Evolutionary conservation across 2,329 filamentous ascomycete species (phyloP).

Genomic region (Thermothelomyces thermophilus): DNA sequence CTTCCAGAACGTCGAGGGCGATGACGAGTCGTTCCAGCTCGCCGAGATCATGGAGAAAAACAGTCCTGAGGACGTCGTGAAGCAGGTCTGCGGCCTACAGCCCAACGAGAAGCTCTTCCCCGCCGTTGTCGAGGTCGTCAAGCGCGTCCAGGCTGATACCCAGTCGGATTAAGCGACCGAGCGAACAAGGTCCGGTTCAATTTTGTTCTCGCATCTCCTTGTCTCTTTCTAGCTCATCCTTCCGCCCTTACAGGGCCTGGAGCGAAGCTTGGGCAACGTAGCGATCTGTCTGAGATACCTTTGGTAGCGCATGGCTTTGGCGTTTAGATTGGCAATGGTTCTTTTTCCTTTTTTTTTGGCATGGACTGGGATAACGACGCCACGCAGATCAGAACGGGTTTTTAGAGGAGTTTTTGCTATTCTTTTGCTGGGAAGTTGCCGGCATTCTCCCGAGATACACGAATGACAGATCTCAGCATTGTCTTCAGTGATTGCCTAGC

Average conservation of each 20-base stretch:
- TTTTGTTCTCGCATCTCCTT: conserved; percentile 2
- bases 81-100: conserved; percentile 76
- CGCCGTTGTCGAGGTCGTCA: conserved; percentile 68
- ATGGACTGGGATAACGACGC: conserved; percentile 4
- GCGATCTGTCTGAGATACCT: conserved; percentile 4
- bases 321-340: conserved; percentile 5
- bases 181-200: too few species aligned
- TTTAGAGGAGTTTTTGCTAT: conserved; percentile 2
- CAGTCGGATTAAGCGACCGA: conserved; percentile 23
- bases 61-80: conserved; percentile 66
- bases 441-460: neutral
- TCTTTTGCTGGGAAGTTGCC: neutral
- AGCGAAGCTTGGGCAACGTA: neutral
- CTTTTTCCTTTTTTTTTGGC: neutral
- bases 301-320: conserved; percentile 9
- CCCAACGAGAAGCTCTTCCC: conserved; percentile 69
- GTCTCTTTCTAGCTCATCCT: conserved; percentile 2
- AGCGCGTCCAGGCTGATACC: conserved; percentile 68
- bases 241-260: neutral
- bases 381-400: conserved; percentile 3
- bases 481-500: too few species aligned
- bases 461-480: neutral
- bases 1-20: conserved; percentile 90
- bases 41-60: conserved; percentile 76
- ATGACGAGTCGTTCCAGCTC: conserved; percentile 82